Base-by-base conservation (phyloP, 495 filamentous ascomycete genomes). In the Penicillium ochrochloron region DNA sequence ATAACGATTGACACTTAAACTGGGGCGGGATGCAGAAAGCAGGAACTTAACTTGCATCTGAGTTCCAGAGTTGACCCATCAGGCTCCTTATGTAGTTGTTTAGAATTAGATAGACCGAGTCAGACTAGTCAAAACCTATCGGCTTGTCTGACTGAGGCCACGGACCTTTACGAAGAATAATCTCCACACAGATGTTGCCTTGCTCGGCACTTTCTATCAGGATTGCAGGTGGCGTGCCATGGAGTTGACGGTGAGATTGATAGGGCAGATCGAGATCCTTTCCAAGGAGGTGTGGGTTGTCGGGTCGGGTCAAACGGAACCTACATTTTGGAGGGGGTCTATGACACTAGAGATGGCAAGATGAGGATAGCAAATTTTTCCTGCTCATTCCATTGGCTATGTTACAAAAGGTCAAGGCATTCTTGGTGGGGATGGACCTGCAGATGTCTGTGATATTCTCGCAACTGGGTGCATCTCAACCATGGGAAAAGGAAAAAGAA, bases 1-100 rank as follows among this genome's bases (percentile, higher is more conserved):
- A 60, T 63, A 71, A 72, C 69, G 69, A 76, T 55, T 68, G 75
- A 70, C 59, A 63, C 48, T 39, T 55, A 54, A 52, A 39, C 50
- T 61, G 37, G 48, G 58, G 44, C 55, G 39, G 46, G 25, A 65
- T 59, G 57, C 46, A 67, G 34, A 64, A 60, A 42, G 54, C 59
- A 61, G 19, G 48, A 25, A 67, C 41, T 62, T 57, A 39, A 44
- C 55, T 65, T 60, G 59, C 62, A 52, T 63, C 27, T 63, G 34
- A 23, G 23, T 54, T 39, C 56, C 35, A 41, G 34, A 41, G 57
- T 62, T 65, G 62, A 59, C 58, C 56, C 19, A 12, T 59, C 52
- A 39, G 35, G 39, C 52, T 51, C 62, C 61, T 67, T 70, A 70
- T 69, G 34, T 37, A 64, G 1, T 53, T 12, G 4, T 27, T 27